Percentiles rank a stretch among this genome's conserved stretches.
phyloP scores from a whole-genome alignment of 1,139 yeast genomes.

The Taiozyma sp. region DNA sequence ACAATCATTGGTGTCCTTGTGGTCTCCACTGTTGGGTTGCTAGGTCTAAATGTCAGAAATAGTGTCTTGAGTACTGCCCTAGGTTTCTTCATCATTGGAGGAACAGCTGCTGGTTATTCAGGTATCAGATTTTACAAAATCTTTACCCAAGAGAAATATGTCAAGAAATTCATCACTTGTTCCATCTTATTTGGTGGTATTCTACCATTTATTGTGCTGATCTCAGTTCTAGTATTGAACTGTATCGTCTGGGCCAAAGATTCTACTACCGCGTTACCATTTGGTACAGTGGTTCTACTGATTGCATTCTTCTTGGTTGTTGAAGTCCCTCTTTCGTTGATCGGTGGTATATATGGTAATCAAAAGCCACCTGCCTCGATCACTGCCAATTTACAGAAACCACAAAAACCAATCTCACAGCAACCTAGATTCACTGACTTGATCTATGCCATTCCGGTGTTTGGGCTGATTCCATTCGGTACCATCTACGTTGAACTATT shows the following conservation, averaged over 20 bases:
- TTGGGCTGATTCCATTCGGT: slow-evolving; percentile 73
- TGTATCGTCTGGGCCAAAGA: slow-evolving; percentile 71
- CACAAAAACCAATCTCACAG: slow-evolving; percentile 32
- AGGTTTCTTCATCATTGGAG: slow-evolving; percentile 59
- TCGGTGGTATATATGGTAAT: slow-evolving; percentile 66
- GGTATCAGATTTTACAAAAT: slow-evolving; percentile 58
- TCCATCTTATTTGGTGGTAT: slow-evolving; percentile 53
- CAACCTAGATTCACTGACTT: slow-evolving; percentile 33
- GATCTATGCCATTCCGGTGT: slow-evolving; percentile 28
- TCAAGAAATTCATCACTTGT: slow-evolving; percentile 17
- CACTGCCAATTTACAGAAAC: slow-evolving; percentile 26
- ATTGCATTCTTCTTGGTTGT: slow-evolving; percentile 53
- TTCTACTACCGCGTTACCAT: slow-evolving; percentile 73
- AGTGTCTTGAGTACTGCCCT: slow-evolving; percentile 59
- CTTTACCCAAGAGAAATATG: slow-evolving; percentile 34
- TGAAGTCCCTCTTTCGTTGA: slow-evolving; percentile 66
- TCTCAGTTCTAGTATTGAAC: slow-evolving; percentile 52
- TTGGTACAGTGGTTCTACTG: slow-evolving; percentile 60
- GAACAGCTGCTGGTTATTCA: slow-evolving; percentile 65
- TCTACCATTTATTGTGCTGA: slow-evolving; percentile 54
- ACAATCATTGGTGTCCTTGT: slow-evolving; percentile 57
- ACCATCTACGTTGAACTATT: slow-evolving; percentile 76
- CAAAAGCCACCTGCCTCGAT: slow-evolving; percentile 27
- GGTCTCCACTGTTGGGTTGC: slow-evolving; percentile 52
- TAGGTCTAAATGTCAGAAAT: slow-evolving; percentile 58